Conservation (phyloP, 2,329 filamentous ascomycete genomes). For the Didymella pinodella region DNA sequence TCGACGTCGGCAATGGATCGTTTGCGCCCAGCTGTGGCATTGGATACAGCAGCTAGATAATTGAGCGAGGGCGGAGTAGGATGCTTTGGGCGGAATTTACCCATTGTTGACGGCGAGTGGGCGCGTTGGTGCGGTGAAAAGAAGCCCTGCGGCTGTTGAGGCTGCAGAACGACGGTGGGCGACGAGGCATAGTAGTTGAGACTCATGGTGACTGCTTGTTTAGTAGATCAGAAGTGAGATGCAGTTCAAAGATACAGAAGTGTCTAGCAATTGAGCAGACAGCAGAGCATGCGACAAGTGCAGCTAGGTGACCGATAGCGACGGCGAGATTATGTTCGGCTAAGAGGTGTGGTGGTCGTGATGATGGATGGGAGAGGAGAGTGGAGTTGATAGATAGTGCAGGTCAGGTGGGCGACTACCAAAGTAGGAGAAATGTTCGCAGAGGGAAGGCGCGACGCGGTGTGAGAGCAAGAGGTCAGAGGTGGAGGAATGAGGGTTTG, state of each 20-base stretch:
- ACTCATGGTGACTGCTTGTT: conserved; percentile 53
- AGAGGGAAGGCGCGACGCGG: conserved; percentile 29
- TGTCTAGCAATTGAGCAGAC: conserved; percentile 40
- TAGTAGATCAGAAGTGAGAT: conserved; percentile 47
- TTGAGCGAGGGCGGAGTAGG: conserved; percentile 55
- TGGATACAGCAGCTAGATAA: conserved; percentile 52
- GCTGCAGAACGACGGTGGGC: conserved; percentile 57
- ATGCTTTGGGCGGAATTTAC: conserved; percentile 50
- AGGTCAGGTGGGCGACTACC: conserved; percentile 14
- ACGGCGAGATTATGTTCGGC: conserved; percentile 34
- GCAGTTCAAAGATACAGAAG: conserved; percentile 45
- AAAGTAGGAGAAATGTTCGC: conserved; percentile 19
- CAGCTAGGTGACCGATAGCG: conserved; percentile 37
- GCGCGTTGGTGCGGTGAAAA: conserved; percentile 46
- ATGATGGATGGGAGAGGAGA: conserved; percentile 10
- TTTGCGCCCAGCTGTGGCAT: conserved; percentile 70
- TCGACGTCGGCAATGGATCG: conserved; percentile 80
- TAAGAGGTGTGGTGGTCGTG: conserved; percentile 30
- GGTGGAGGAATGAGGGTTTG: conserved; percentile 46
- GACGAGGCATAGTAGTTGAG: conserved; percentile 58
- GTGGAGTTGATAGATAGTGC: conserved; percentile 20
- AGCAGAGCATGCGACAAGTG: conserved; percentile 36
- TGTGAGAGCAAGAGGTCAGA: conserved; percentile 45
- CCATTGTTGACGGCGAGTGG: conserved; percentile 43
- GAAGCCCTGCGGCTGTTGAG: conserved; percentile 50